These are phyloP conservation scores for Globisporangium splendens DNA, from an alignment of 352 stramenopile genomes.

Conservation along the genomic window DNA sequence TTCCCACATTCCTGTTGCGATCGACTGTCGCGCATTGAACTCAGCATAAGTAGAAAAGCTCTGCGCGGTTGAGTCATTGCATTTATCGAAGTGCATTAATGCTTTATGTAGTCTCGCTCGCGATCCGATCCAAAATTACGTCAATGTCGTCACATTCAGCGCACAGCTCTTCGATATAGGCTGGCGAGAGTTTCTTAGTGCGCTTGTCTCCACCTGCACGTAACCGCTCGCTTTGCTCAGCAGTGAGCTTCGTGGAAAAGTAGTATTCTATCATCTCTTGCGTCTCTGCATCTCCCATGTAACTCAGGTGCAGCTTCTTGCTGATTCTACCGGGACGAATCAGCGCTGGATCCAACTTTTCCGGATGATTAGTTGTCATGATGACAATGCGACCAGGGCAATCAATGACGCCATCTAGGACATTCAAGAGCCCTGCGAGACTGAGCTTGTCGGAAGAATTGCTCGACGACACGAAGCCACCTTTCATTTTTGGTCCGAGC, in stretches of 20 bases:
- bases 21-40: too few species aligned
- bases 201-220: conserved; percentile 6
- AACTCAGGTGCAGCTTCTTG: conserved; percentile 74
- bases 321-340: conserved; percentile 89
- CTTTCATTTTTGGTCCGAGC: conserved; percentile 9
- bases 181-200: conserved; percentile 26
- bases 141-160: conserved; percentile 40
- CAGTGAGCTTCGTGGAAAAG: conserved; percentile 29
- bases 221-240: conserved; percentile 17
- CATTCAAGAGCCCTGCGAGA: conserved; percentile 84
- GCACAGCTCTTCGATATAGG: conserved; percentile 54
- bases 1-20: too few species aligned
- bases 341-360: conserved; percentile 90
- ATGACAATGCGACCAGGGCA: conserved; percentile 88
- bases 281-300: conserved; percentile 47
- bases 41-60: too few species aligned
- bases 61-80: too few species aligned
- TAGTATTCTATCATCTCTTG: conserved; percentile 77
- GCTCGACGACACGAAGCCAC: conserved; percentile 10
- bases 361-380: conserved; percentile 93
- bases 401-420: conserved; percentile 90
- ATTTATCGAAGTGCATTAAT: too few species aligned
- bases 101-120: background rate
- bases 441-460: conserved; percentile 68
- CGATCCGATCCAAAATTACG: conserved; percentile 12